A percentile compares a stretch with the other conserved stretches of the same genome.
These are phyloP conservation scores for Komagataea norvegica DNA, from an alignment of 1,139 yeast genomes.

Conservation along the genomic window DNA sequence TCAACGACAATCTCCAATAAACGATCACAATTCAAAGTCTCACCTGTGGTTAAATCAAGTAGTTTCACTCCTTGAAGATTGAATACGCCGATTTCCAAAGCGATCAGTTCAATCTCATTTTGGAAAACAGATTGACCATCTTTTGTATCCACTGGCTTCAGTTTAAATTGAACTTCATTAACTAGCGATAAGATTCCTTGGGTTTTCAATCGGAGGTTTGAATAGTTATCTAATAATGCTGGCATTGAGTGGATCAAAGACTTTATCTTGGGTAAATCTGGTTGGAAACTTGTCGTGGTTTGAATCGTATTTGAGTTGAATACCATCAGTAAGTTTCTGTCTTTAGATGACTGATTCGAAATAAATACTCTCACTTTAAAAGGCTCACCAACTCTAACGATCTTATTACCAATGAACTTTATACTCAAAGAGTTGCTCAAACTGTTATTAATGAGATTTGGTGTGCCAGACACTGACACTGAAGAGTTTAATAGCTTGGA, in stretches of 20 bases:
- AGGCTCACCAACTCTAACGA: slow-evolving; percentile 55
- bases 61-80: slow-evolving; percentile 61
- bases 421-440: slow-evolving; percentile 55
- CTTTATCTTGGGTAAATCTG: slow-evolving; percentile 28
- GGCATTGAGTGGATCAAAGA: slow-evolving; percentile 19
- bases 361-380: slow-evolving; percentile 66
- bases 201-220: slow-evolving; percentile 34
- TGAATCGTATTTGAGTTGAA: slow-evolving; percentile 17
- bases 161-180: slow-evolving; percentile 50
- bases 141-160: slow-evolving; percentile 4
- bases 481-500: slow-evolving; percentile 9
- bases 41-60: slow-evolving; percentile 61
- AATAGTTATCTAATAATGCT: slow-evolving; percentile 32
- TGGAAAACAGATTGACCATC: slow-evolving; percentile 48
- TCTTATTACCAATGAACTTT: slow-evolving; percentile 60
- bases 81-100: slow-evolving; percentile 60
- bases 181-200: slow-evolving; percentile 55
- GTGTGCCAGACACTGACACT: slow-evolving; percentile 29
- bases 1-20: slow-evolving; percentile 65
- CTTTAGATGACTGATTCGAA: slow-evolving; percentile 49
- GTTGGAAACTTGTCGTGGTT: slow-evolving; percentile 31
- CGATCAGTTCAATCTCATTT: slow-evolving; percentile 55
- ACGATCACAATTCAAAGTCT: slow-evolving; percentile 67
- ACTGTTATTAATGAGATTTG: slow-evolving; percentile 32
- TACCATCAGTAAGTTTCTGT: slow-evolving; percentile 37